Conservation (phyloP, 2,329 filamentous ascomycete genomes). For the Chaetomium sp. region DNA sequence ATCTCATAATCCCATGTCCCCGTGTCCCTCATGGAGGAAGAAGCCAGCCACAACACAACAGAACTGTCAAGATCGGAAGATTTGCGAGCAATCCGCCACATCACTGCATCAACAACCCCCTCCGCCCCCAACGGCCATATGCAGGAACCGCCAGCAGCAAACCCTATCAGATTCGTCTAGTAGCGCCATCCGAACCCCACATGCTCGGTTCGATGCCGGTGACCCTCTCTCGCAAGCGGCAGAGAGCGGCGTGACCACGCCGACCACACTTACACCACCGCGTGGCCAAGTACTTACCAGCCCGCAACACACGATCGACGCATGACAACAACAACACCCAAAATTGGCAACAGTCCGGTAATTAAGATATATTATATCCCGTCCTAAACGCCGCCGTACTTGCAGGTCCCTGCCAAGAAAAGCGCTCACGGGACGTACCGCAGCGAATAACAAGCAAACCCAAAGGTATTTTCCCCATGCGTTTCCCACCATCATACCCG, state of each 20-base stretch:
- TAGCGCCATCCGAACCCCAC: neutral
- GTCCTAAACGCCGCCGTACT: neutral
- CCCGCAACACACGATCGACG: neutral
- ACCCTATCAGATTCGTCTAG: neutral
- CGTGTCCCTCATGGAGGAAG: neutral
- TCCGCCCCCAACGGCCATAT: neutral
- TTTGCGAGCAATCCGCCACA: neutral
- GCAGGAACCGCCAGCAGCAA: neutral
- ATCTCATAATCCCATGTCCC: neutral
- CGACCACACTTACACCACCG: neutral
- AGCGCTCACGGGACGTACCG: neutral
- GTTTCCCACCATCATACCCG: neutral
- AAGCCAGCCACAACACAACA: neutral
- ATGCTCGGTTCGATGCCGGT: neutral
- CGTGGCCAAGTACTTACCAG: neutral
- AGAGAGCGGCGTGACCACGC: neutral
- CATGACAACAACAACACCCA: neutral
- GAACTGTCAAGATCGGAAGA: neutral
- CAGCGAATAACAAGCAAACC: neutral
- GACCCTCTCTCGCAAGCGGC: neutral
- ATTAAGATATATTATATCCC: neutral
- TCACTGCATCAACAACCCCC: neutral
- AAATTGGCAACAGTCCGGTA: neutral
- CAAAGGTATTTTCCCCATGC: neutral
- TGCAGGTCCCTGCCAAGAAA: neutral